Conservation (phyloP, 257 asterid species). For the Pogostemon cablin region DNA sequence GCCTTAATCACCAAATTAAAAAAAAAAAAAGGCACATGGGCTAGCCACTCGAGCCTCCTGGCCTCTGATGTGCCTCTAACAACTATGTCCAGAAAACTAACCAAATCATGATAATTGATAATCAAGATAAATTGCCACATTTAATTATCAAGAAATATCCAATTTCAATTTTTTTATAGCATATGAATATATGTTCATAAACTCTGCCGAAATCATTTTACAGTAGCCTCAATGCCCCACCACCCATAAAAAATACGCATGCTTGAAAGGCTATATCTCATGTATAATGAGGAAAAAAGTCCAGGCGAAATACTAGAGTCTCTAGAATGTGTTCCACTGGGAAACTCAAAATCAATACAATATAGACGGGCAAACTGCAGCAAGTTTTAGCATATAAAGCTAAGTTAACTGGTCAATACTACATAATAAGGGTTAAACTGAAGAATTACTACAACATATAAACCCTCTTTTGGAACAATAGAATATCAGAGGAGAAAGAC, state of each 20-base stretch:
- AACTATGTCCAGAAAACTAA: background rate
- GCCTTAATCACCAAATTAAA: too few relatives aligned
- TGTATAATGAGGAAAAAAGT: background rate
- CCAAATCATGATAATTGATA: background rate
- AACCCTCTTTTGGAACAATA: background rate
- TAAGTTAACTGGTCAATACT: slow-evolving; percentile 5
- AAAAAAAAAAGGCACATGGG: too few relatives aligned
- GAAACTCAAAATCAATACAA: background rate
- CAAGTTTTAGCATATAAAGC: slow-evolving; percentile 11
- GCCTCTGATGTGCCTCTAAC: too few relatives aligned
- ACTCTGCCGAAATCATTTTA: slow-evolving; percentile 6
- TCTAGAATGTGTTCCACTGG: slow-evolving; percentile 8
- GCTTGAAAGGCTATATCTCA: slow-evolving; percentile 9
- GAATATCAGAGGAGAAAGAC: background rate
- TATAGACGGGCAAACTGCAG: background rate
- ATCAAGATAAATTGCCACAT: background rate
- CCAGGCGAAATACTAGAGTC: background rate
- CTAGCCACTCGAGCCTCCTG: too few relatives aligned
- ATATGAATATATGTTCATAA: slow-evolving; percentile 6
- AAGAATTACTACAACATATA: background rate
- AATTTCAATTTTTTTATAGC: background rate
- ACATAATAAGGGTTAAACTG: background rate
- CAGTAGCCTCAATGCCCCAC: background rate
- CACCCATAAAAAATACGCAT: slow-evolving; percentile 2
- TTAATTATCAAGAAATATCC: background rate